These are phyloP conservation scores for Nicotiana tomentosiformis DNA, from an alignment of 257 asterid genomes.

Conservation along the genomic window DNA sequence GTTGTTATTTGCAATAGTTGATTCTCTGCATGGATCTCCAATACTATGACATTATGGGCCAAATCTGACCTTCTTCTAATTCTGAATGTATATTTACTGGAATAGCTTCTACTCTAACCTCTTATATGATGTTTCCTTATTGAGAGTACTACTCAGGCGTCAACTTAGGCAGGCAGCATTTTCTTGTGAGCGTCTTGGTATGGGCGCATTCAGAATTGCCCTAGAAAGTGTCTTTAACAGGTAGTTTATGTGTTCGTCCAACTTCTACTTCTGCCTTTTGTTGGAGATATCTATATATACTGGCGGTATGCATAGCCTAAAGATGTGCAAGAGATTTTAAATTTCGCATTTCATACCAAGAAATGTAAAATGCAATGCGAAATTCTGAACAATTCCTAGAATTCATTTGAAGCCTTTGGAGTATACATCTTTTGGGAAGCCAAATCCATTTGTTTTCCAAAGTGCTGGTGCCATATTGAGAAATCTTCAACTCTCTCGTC, in stretches of 20 bases:
- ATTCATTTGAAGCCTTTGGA: conserved; percentile 52
- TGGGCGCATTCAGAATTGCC: conserved; percentile 63
- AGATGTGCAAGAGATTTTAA: background rate
- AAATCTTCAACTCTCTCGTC: too few species aligned
- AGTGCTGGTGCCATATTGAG: conserved; percentile 27
- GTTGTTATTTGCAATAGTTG: background rate
- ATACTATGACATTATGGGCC: background rate
- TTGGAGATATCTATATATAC: background rate
- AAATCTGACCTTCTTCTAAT: background rate
- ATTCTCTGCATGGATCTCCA: background rate
- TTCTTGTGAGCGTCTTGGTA: conserved; percentile 64
- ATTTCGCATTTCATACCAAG: background rate
- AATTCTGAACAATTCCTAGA: conserved; percentile 15
- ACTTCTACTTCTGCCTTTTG: background rate
- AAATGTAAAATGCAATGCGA: too few species aligned
- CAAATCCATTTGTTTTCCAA: conserved; percentile 52
- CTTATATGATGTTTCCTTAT: conserved; percentile 1
- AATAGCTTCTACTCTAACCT: background rate
- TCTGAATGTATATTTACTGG: background rate
- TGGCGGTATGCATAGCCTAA: background rate
- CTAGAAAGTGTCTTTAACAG: conserved; percentile 62
- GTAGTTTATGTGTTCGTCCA: conserved; percentile 12
- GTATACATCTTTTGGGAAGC: conserved; percentile 52
- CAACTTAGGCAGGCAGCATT: conserved; percentile 43
- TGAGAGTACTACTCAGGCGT: conserved; percentile 6